Conservation (phyloP, 371 early-diverging fungal species). For the Mortierella sp. region DNA sequence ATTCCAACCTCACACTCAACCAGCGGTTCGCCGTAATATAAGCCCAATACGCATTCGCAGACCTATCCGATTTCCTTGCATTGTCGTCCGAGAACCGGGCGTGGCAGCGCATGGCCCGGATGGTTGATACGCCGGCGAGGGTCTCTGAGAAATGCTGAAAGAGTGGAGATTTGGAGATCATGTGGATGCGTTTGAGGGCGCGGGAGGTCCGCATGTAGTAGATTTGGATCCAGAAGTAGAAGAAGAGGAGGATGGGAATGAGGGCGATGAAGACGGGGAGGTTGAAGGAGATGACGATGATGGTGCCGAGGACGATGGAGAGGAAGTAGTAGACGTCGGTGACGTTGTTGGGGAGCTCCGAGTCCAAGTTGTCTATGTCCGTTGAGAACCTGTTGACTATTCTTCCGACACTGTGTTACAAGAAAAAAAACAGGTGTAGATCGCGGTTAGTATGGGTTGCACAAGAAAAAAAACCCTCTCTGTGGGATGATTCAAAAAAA, state of each 20-base stretch:
- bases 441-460: background rate
- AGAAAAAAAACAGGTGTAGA: background rate
- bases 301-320: conserved; percentile 61
- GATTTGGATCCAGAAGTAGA: conserved; percentile 18
- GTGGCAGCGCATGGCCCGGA: conserved; percentile 45
- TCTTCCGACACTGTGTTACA: conserved; percentile 66
- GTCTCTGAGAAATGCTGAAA: conserved; percentile 74
- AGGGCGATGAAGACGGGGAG: conserved; percentile 73
- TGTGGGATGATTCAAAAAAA: background rate
- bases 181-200: conserved; percentile 77
- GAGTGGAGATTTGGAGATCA: conserved; percentile 69
- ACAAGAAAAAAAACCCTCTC: background rate
- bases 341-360: conserved; percentile 73
- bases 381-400: conserved; percentile 91
- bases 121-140: conserved; percentile 62
- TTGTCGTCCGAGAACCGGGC: conserved; percentile 23
- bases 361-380: conserved; percentile 89
- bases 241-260: conserved; percentile 16
- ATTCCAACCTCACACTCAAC: conserved; percentile 40
- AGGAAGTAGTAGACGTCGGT: conserved; percentile 67
- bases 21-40: conserved; percentile 24
- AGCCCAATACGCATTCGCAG: conserved; percentile 25
- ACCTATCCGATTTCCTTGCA: conserved; percentile 6
- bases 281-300: conserved; percentile 70
- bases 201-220: conserved; percentile 80